Conservation (phyloP, 2,329 filamentous ascomycete species). For the Trichoderma asperellum region DNA sequence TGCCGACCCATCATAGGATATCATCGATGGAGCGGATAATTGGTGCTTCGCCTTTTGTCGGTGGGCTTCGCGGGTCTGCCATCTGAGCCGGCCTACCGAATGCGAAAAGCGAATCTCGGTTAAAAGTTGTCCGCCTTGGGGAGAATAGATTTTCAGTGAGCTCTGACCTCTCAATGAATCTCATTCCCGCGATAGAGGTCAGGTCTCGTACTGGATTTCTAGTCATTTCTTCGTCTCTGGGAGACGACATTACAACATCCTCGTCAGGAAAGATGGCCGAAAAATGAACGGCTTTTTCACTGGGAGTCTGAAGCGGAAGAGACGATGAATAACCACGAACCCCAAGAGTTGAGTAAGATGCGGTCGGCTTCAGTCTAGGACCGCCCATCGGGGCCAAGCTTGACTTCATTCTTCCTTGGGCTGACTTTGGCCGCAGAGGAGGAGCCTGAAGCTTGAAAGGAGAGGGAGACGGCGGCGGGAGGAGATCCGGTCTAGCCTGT, state of each 20-base stretch:
- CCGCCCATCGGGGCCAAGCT: slow-evolving; percentile 29
- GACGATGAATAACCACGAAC: slow-evolving; percentile 42
- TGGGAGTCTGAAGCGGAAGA: slow-evolving; percentile 33
- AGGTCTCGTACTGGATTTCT: slow-evolving; percentile 63
- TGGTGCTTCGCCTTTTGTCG: slow-evolving; percentile 72
- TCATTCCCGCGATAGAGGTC: slow-evolving; percentile 52
- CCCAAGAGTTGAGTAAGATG: slow-evolving; percentile 46
- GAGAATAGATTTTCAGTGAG: slow-evolving; percentile 59
- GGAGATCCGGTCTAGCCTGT: slow-evolving; percentile 2
- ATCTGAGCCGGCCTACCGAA: slow-evolving; percentile 57
- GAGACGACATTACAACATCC: slow-evolving; percentile 71
- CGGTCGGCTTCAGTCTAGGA: slow-evolving; percentile 44
- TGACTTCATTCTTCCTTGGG: slow-evolving; percentile 28
- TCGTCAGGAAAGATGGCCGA: slow-evolving; percentile 46
- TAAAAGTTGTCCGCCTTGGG: slow-evolving; percentile 56
- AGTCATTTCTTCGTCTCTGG: slow-evolving; percentile 73
- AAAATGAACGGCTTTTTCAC: slow-evolving; percentile 45
- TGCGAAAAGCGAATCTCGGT: slow-evolving; percentile 56
- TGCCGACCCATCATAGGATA: slow-evolving; percentile 58
- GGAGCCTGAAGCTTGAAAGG: slow-evolving; percentile 30
- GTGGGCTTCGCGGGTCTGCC: slow-evolving; percentile 73
- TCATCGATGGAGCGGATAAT: slow-evolving; percentile 81
- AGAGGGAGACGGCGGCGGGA: slow-evolving; percentile 26
- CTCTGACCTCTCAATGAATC: slow-evolving; percentile 55
- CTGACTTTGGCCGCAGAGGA: slow-evolving; percentile 26